A percentile compares a stretch with the other conserved stretches of the same genome.
These are phyloP conservation scores for Cordyceps fumosorosea DNA, from an alignment of 2,329 filamentous ascomycete species.

Conservation along the genomic window DNA sequence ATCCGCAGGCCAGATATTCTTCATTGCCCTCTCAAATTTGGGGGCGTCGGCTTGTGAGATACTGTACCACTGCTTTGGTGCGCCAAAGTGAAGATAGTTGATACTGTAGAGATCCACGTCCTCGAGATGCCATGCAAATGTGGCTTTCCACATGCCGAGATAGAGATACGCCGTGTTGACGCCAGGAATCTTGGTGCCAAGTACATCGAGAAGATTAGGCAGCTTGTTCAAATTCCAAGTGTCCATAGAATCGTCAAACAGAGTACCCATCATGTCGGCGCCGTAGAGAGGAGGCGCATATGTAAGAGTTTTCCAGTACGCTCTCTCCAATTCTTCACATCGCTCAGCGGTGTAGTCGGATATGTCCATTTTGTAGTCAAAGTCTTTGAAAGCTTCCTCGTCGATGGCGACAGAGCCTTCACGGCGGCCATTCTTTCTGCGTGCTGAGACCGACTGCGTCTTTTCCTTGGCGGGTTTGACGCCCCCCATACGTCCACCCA, in stretches of 20 bases:
- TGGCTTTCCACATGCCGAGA: conserved; percentile 99
- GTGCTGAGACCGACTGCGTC: conserved; percentile 73
- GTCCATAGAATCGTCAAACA: conserved; percentile 81
- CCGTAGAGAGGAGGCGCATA: conserved; percentile 94
- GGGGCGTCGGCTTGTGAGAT: conserved; percentile 93
- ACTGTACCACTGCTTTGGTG: conserved; percentile 99
- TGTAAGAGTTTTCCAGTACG: conserved; percentile 95
- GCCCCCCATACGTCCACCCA: conserved; percentile 35
- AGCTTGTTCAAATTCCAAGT: conserved; percentile 94
- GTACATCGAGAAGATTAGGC: conserved; percentile 84
- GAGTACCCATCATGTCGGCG: conserved; percentile 89
- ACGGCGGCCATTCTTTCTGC: conserved; percentile 76
- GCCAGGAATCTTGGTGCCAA: conserved; percentile 91
- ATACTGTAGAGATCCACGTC: conserved; percentile 99
- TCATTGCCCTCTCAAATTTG: conserved; percentile 92
- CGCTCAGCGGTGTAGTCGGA: conserved; percentile 86
- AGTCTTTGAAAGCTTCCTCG: conserved; percentile 82
- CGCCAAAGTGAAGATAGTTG: conserved; percentile 98
- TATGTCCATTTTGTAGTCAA: conserved; percentile 82
- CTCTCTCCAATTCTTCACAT: conserved; percentile 88
- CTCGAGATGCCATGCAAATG: conserved; percentile 97
- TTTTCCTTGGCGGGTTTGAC: conserved; percentile 47
- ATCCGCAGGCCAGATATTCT: conserved; percentile 87
- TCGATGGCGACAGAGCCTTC: conserved; percentile 76
- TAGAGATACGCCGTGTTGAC: conserved; percentile 98